These are phyloP conservation scores for Moesziomyces globuligerus DNA, from an alignment of 1,284 basidiomycete genomes.

Conservation along the genomic window DNA sequence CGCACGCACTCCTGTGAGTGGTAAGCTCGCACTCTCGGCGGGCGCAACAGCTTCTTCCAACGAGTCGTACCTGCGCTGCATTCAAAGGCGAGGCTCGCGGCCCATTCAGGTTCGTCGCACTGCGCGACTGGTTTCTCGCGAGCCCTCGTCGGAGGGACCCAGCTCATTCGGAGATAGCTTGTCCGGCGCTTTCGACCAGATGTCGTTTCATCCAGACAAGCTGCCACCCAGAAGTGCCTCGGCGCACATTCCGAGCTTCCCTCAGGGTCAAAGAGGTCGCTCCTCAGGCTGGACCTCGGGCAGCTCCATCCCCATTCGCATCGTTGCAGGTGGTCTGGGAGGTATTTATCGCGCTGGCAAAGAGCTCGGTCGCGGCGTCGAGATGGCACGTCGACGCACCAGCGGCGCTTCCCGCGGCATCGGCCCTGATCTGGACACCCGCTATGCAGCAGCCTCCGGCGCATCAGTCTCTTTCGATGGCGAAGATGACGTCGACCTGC, in stretches of 20 bases:
- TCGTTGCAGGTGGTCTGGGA: conserved; percentile 42
- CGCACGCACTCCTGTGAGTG: conserved; percentile 10
- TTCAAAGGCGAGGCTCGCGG: conserved; percentile 17
- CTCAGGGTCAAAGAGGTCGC: conserved; percentile 39
- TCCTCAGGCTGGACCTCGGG: conserved; percentile 37
- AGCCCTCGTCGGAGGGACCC: conserved; percentile 11
- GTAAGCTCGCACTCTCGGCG: conserved; percentile 2
- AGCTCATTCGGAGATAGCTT: conserved; percentile 34
- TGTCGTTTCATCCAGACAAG: conserved; percentile 21
- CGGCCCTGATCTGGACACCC: background rate
- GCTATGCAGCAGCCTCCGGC: background rate
- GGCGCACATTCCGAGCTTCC: conserved; percentile 41
- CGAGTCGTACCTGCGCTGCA: conserved; percentile 6
- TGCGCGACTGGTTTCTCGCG: conserved; percentile 28
- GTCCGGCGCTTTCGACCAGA: conserved; percentile 30
- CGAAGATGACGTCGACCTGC: conserved; percentile 33
- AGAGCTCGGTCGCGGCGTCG: conserved; percentile 46
- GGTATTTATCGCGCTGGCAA: conserved; percentile 44
- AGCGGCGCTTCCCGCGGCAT: conserved; percentile 16
- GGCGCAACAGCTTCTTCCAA: background rate
- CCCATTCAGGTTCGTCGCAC: conserved; percentile 36
- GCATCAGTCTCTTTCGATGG: conserved; percentile 40
- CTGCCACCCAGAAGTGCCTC: conserved; percentile 26
- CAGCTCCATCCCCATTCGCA: conserved; percentile 49
- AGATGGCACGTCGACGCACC: conserved; percentile 35